A percentile compares a stretch with the other conserved stretches of the same genome.
phyloP scores from a whole-genome alignment of 2,329 filamentous ascomycete genomes.

The Coniosporium tulheliwenetii region DNA sequence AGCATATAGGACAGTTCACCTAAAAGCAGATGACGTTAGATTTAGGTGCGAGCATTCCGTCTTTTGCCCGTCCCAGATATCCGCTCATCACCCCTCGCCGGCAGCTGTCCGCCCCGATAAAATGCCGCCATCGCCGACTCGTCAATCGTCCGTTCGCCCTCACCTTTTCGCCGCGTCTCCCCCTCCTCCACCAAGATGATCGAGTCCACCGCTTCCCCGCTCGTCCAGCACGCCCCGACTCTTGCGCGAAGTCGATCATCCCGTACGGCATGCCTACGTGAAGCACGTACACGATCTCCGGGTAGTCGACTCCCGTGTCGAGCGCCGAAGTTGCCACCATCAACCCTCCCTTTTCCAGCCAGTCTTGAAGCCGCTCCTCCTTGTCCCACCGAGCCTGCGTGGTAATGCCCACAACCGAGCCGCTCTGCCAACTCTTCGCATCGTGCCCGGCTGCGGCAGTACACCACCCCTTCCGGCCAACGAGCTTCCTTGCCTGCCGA shows the following conservation, averaged over 20 bases:
- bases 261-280: slow-evolving; percentile 2
- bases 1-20: too few relatives aligned
- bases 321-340: slow-evolving; percentile 4
- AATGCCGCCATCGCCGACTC: not conserved
- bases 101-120: not conserved
- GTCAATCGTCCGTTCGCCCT: not conserved
- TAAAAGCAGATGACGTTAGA: too few relatives aligned
- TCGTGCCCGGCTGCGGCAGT: too few relatives aligned
- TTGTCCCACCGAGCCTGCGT: too few relatives aligned
- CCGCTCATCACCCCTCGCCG: slow-evolving; percentile 1
- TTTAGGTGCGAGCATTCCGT: not conserved
- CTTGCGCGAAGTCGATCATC: slow-evolving; percentile 5
- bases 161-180: not conserved
- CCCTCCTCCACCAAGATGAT: slow-evolving; percentile 2
- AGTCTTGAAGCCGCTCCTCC: too few relatives aligned
- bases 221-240: slow-evolving; percentile 3
- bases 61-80: slow-evolving; percentile 1
- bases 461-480: too few relatives aligned
- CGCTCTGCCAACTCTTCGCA: too few relatives aligned
- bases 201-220: slow-evolving; percentile 3
- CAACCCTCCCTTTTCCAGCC: not conserved
- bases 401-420: too few relatives aligned
- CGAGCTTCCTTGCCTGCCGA: too few relatives aligned
- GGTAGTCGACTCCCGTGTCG: slow-evolving; percentile 3
- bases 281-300: slow-evolving; percentile 2